Base-by-base conservation (phyloP, 352 stramenopile species). In the Pythium periplocum region DNA sequence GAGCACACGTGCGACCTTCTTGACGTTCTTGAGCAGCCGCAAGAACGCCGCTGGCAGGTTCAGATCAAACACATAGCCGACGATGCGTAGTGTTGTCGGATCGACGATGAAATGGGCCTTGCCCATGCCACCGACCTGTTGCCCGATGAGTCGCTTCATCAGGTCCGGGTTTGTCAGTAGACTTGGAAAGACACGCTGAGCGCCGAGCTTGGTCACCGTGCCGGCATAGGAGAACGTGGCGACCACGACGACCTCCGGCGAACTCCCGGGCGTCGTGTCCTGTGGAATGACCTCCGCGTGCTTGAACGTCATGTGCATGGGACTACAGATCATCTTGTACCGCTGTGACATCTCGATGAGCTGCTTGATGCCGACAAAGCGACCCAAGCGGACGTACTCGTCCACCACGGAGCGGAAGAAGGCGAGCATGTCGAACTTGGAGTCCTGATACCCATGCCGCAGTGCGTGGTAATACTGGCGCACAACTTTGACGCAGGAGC, bases 401-500 rank as follows among this genome's bases (percentile, higher is more conserved):
- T 52, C 53, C 45, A 59, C 51, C 44, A 59, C 45, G 32, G 53
- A 41, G 8, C 38, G 38, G 38, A 42, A 42, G 38, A 42, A 42
- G 38, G 7, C 38, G 38, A 12, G 7, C 7, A 42, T 42, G 12
- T 42, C 38, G 7, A 42, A 8, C 7, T 8, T 8, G 38, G 7
- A 12, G 38, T 42, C 38, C 17, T 47, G n/a, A 48, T 66, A 66
- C 8, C 52, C 58, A 44, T 61, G 41, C 31, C 53, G 58, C 2
- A 61, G 8, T 34, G 53, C 42, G 6, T 44, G 8, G 42, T 57
- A 61, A 43, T 66, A 66, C 41, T 61, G 32, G 11, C 45, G 58
- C 17, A 66, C 53, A 26, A 61, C 44, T 26, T 51, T 45, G 3
- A 60, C 48, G 44, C 55, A 61, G 11, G 51, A 55, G 48, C 58